Conservation (phyloP, 2,329 filamentous ascomycete genomes). For the Pseudogymnoascus sp. region DNA sequence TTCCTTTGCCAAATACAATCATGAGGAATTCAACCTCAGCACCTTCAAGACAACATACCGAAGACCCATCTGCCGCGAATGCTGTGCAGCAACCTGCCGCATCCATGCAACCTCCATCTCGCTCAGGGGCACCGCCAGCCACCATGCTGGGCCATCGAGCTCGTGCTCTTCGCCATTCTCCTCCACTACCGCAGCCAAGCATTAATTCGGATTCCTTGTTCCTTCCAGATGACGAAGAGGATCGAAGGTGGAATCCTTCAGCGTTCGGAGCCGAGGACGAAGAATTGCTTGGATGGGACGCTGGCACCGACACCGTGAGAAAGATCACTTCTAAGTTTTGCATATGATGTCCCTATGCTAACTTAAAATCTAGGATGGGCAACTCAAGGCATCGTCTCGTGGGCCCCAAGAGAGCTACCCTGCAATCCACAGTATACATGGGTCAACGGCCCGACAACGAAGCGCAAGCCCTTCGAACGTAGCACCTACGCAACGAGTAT, state of each 20-base stretch:
- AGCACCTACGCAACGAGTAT: conserved; percentile 66
- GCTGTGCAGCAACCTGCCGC: conserved; percentile 20
- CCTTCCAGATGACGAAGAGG: conserved; percentile 55
- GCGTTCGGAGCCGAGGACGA: conserved; percentile 56
- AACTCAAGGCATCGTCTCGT: conserved; percentile 21
- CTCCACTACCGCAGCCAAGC: conserved; percentile 46
- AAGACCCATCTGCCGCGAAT: conserved; percentile 20
- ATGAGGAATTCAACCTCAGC: conserved; percentile 23
- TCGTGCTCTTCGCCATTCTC: conserved; percentile 39
- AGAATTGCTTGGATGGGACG: conserved; percentile 66
- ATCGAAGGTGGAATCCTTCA: conserved; percentile 63
- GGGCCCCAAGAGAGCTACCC: conserved; percentile 13
- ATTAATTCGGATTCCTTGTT: conserved; percentile 61
- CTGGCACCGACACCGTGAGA: conserved; percentile 54
- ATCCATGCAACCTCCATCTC: conserved; percentile 25
- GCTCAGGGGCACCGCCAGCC: conserved; percentile 16
- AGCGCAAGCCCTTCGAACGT: conserved; percentile 33
- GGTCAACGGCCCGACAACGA: conserved; percentile 9
- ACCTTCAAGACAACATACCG: conserved; percentile 23
- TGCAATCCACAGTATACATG: conserved; percentile 11
- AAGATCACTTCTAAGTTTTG: not conserved
- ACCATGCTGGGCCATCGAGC: conserved; percentile 32
- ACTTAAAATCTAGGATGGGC: conserved; percentile 19
- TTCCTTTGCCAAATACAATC: conserved; percentile 21
- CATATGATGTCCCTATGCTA: conserved; percentile 26